A percentile compares a stretch with the other conserved stretches of the same genome.
phyloP scores from a whole-genome alignment of 169 alveolate species.

The Plasmodium relictum region DNA sequence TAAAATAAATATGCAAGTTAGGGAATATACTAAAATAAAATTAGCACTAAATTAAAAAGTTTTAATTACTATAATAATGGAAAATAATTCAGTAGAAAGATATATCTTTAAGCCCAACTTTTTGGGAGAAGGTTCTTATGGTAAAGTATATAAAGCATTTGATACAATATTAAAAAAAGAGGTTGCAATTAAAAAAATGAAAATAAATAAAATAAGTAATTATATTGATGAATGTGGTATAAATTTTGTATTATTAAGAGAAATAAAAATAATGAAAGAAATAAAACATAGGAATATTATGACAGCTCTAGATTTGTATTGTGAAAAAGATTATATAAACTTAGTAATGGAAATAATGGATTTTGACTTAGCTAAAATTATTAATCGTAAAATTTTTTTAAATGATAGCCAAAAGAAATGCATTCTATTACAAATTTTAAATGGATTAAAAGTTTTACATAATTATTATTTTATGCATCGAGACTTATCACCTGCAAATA shows the following conservation, averaged over 20 bases:
- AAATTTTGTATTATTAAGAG: conserved; percentile 94
- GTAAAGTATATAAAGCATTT: conserved; percentile 95
- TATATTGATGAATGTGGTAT: conserved; percentile 91
- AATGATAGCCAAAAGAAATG: conserved; percentile 92
- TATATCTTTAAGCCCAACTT: conserved; percentile 86
- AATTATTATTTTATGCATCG: conserved; percentile 86
- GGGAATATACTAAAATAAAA: no score
- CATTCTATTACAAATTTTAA: conserved; percentile 87
- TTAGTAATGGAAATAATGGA: conserved; percentile 95
- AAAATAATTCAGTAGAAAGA: conserved; percentile 74
- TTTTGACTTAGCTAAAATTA: conserved; percentile 92
- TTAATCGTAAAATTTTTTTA: conserved; percentile 90
- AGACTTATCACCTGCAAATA: conserved; percentile 91
- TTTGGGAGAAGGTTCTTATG: conserved; percentile 98
- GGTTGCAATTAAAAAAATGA: conserved; percentile 96
- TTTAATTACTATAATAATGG: conserved; percentile 1
- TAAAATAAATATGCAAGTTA: no score
- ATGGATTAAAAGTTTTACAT: conserved; percentile 86
- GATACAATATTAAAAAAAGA: conserved; percentile 85
- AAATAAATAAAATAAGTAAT: conserved; percentile 82
- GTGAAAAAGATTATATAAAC: conserved; percentile 88
- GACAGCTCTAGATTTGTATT: conserved; percentile 91
- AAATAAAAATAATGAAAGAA: conserved; percentile 93
- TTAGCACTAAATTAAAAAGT: no score
- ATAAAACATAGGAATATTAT: conserved; percentile 92